Conservation (phyloP, 371 early-diverging fungal genomes). For the Mucor ambiguus region DNA sequence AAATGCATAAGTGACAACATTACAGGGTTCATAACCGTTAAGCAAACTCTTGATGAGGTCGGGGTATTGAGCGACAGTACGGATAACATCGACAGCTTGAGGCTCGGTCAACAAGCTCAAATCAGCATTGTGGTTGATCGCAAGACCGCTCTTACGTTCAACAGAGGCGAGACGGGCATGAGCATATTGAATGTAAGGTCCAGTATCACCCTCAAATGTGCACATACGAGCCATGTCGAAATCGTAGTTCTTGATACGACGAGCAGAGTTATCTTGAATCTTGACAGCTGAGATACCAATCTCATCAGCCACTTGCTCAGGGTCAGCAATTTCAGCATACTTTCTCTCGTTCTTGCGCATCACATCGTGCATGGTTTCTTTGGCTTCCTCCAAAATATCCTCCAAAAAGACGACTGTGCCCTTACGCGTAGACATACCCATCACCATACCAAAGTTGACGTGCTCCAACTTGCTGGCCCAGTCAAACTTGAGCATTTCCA, state of each 20-base stretch:
- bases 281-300: slow-evolving; percentile 91
- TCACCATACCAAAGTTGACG: slow-evolving; percentile 97
- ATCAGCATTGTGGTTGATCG: slow-evolving; percentile 65
- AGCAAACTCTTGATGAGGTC: slow-evolving; percentile 74
- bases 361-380: slow-evolving; percentile 91
- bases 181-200: slow-evolving; percentile 99
- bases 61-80: slow-evolving; percentile 90
- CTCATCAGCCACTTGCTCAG: slow-evolving; percentile 79
- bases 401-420: slow-evolving; percentile 98
- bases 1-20: slow-evolving; percentile 91
- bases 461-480: slow-evolving; percentile 88
- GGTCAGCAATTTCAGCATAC: slow-evolving; percentile 85
- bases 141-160: slow-evolving; percentile 76
- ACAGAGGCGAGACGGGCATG: slow-evolving; percentile 96
- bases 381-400: slow-evolving; percentile 93
- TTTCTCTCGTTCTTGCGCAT: slow-evolving; percentile 92
- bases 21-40: slow-evolving; percentile 88
- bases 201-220: slow-evolving; percentile 98
- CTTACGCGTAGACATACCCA: slow-evolving; percentile 98
- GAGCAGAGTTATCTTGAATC: slow-evolving; percentile 96
- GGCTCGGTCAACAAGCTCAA: slow-evolving; percentile 73
- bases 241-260: slow-evolving; percentile 97
- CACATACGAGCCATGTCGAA: slow-evolving; percentile 97
- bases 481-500: slow-evolving; percentile 82
- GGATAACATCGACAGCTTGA: slow-evolving; percentile 74